Base-by-base conservation (phyloP, 768 basidiomycete genomes). In the Macrocybe gigantea region DNA sequence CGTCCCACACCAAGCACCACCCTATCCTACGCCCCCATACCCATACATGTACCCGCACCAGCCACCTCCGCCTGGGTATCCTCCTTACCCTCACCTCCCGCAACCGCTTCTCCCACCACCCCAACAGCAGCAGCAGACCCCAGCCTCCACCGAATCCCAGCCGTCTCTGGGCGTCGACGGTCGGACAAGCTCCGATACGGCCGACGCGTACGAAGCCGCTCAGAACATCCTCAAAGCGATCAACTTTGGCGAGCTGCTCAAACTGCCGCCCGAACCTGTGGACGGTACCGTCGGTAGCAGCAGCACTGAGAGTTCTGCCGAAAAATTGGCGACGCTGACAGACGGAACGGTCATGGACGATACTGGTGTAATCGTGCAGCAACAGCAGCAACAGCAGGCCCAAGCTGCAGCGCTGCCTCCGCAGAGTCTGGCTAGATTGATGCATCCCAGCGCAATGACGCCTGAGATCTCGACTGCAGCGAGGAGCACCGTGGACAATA, bases 191-290 rank as follows among this genome's bases (percentile, higher is more conserved):
- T 69, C 57, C 11, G 72, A 75, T 40, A 71, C 69, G n/a, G 70
- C 69, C 50, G 82, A 85, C 49, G 82, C 83, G 9, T 88, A 85
- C 75, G 80, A 85, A 58, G 85, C 86, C 1, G 86, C 86, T 6
- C 83, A 88, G 56, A 83, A 78, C 52, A 88, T 88, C 41, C 70
- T 88, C 45, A 79, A 82, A 55, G 85, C 85, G 3, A 85, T 88
- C 65, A 85, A 87, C 60, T 85, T 87, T 56, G 80, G 78, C 4
- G 68, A 66, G 14, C 62, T 84, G 29, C 63, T 78, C 30, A 70
- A 75, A 47, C 50, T 76, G 41, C 59, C 72, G 9, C 50, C 60
- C 9, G 70, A 70, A 67, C n/a, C 55, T 53, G 15, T 45, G 55
- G 34, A 49, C 56, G 46, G 45, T 31, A 22, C 41, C 41, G 12